Base-by-base conservation (phyloP, 805 yeast species). In the Yarrowia hollandica region DNA sequence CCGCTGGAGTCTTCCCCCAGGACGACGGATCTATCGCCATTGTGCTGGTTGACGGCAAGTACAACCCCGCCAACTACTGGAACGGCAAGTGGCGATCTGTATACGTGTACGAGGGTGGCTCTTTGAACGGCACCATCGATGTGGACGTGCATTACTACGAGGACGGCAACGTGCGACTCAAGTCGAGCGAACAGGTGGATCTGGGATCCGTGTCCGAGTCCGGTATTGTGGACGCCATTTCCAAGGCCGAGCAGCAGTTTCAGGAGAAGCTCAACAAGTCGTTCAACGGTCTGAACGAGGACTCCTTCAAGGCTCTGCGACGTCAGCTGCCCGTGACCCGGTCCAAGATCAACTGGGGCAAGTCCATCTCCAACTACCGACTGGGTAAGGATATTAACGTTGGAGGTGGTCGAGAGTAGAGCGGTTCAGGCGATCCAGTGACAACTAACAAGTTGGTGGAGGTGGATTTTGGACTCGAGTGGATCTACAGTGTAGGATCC, bases 271-370 rank as follows among this genome's bases (percentile, higher is more conserved):
- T 91, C 60, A 80, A 87, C 65, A 77, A 74, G 60, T 78, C 85
- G 61, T 87, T 92, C 67, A 75, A 79, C 26, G 81, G 82, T 25
- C 78, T 92, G 68, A 92, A 92, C 71, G 96, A 90, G 64, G 78
- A 78, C 57, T 81, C 83, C 63, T 92, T 94, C 76, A 94, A 92
- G 74, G 79, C 80, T 62, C 79, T 92, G 65, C 82, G 99, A 74
- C 85, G 99, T 72, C 89, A 89, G 70, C 77, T 92, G 63, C 99
- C 99, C 7, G 85, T 92, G 18, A 92, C 96, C 18, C 81, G 97
- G 69, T 81, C 96, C 15, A 90, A 87, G 70, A 86, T 92, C 67
- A 88, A 89, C 70, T 92, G 99, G 99, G 97, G 96, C 26, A 88
- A 82, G 68, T 89, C 97, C 10, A 88, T 90, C 65, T 96, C 95